Evolutionary conservation across 345 rosid genomes (phyloP).

Genomic region (Citrus reticulata): DNA sequence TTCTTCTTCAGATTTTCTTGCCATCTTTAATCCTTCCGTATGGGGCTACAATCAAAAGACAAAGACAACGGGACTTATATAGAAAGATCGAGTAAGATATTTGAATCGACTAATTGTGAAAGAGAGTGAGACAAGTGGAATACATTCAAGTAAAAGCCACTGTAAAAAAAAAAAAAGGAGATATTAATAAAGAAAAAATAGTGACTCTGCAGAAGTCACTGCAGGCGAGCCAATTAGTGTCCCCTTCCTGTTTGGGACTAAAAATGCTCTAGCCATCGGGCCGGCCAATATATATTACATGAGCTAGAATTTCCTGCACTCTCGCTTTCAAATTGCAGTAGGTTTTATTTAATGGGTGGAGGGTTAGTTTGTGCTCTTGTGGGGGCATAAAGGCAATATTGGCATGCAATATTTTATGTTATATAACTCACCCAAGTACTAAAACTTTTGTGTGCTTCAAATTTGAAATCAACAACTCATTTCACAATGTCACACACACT

Average conservation of each 20-base stretch:
- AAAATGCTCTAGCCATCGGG: conserved; percentile 1
- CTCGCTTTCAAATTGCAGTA: conserved; percentile 1
- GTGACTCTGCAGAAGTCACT: conserved; percentile 6
- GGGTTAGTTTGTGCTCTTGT: conserved; percentile 28
- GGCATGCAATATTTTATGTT: conserved; percentile 24
- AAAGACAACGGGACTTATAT: conserved; percentile 1
- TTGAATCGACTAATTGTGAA: conserved; percentile 18
- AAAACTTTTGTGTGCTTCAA: not conserved
- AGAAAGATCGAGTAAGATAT: not conserved
- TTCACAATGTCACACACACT: not conserved
- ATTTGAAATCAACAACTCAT: conserved; percentile 4
- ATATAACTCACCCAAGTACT: not conserved
- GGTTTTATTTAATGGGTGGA: not conserved
- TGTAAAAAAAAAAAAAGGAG: not conserved
- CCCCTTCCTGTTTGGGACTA: conserved; percentile 6
- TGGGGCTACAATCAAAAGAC: conserved; percentile 2
- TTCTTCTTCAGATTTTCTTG: conserved; percentile 10
- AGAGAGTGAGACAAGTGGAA: conserved; percentile 28
- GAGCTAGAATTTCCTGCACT: not conserved
- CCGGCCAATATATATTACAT: conserved; percentile 19
- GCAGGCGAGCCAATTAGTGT: conserved; percentile 19
- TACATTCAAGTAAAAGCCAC: conserved; percentile 19
- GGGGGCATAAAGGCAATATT: conserved; percentile 28
- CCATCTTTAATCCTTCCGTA: not conserved
- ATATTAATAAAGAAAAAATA: conserved; percentile 11